A percentile compares a stretch with the other conserved stretches of the same genome.
These are phyloP conservation scores for Hemileccinum hortonii DNA, from an alignment of 1,284 basidiomycete species.

Conservation along the genomic window DNA sequence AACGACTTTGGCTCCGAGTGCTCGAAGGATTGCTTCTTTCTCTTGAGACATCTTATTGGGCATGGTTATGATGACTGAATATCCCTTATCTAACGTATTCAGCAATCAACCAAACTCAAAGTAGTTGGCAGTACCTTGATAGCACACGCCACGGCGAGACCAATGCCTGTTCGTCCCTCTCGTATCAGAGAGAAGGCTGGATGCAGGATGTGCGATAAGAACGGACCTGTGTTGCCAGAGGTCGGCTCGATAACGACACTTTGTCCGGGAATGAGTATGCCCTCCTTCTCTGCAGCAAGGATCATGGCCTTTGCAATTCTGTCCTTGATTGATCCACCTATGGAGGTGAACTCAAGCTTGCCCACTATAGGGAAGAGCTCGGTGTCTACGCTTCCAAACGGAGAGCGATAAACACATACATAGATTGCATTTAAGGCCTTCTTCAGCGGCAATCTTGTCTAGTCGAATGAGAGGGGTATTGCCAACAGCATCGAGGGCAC, in stretches of 20 bases:
- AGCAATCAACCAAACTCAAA: conserved; percentile 43
- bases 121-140: conserved; percentile 65
- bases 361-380: conserved; percentile 58
- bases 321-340: conserved; percentile 95
- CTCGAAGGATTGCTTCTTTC: conserved; percentile 90
- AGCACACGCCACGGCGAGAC: conserved; percentile 87
- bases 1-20: conserved; percentile 91
- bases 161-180: conserved; percentile 64
- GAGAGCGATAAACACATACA: conserved; percentile 48
- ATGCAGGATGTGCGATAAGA: background rate
- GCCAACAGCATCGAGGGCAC: conserved; percentile 83
- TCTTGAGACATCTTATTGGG: conserved; percentile 98
- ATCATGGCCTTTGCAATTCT: conserved; percentile 98
- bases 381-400: background rate
- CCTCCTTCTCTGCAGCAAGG: conserved; percentile 85
- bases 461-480: conserved; percentile 89
- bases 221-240: conserved; percentile 89
- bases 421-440: conserved; percentile 88
- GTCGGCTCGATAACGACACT: conserved; percentile 94
- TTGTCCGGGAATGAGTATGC: conserved; percentile 82
- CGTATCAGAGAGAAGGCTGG: background rate
- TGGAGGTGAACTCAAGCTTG: conserved; percentile 89
- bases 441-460: conserved; percentile 71
- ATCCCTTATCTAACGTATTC: conserved; percentile 86
- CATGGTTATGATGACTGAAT: conserved; percentile 90